These are phyloP conservation scores for Trichoderma sp. DNA, from an alignment of 2,329 filamentous ascomycete genomes.

Conservation along the genomic window DNA sequence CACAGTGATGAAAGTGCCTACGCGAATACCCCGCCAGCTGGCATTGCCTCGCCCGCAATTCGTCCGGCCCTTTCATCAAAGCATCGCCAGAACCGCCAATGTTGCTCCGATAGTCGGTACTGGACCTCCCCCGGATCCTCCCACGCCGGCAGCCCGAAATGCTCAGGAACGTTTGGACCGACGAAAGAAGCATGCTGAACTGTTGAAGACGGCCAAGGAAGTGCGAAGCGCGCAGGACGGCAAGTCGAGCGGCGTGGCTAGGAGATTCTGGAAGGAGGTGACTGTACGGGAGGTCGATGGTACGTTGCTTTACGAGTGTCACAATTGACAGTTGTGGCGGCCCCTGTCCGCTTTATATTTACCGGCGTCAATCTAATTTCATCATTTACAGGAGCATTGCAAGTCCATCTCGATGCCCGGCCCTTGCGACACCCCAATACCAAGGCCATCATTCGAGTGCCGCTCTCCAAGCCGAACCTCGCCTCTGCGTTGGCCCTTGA, in stretches of 20 bases:
- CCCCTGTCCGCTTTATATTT: no score
- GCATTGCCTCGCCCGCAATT: slow-evolving; percentile 28
- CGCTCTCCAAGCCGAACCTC: slow-evolving; percentile 73
- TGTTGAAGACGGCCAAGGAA: slow-evolving; percentile 52
- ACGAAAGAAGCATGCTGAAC: slow-evolving; percentile 53
- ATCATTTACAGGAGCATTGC: slow-evolving; percentile 40
- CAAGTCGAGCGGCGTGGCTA: slow-evolving; percentile 52
- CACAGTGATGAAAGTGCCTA: slow-evolving; percentile 41
- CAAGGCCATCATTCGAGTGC: slow-evolving; percentile 70
- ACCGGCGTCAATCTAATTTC: not conserved
- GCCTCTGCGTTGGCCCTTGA: slow-evolving; percentile 85
- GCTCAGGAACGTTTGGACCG: slow-evolving; percentile 48
- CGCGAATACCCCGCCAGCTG: slow-evolving; percentile 40
- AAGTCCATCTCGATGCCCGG: slow-evolving; percentile 73
- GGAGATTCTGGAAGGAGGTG: slow-evolving; percentile 88
- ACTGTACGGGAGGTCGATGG: slow-evolving; percentile 65
- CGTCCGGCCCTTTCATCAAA: slow-evolving; percentile 35
- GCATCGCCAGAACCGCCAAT: slow-evolving; percentile 40
- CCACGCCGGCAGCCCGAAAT: slow-evolving; percentile 43
- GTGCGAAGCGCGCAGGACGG: slow-evolving; percentile 39
- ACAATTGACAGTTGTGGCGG: not conserved
- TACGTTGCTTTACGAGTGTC: slow-evolving; percentile 34
- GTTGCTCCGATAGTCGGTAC: slow-evolving; percentile 54
- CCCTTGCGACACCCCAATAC: slow-evolving; percentile 75
- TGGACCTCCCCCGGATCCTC: slow-evolving; percentile 59